A percentile compares a stretch with the other conserved stretches of the same genome.
phyloP scores from a whole-genome alignment of 2,329 filamentous ascomycete genomes.

The Mycosphaerella sp. region DNA sequence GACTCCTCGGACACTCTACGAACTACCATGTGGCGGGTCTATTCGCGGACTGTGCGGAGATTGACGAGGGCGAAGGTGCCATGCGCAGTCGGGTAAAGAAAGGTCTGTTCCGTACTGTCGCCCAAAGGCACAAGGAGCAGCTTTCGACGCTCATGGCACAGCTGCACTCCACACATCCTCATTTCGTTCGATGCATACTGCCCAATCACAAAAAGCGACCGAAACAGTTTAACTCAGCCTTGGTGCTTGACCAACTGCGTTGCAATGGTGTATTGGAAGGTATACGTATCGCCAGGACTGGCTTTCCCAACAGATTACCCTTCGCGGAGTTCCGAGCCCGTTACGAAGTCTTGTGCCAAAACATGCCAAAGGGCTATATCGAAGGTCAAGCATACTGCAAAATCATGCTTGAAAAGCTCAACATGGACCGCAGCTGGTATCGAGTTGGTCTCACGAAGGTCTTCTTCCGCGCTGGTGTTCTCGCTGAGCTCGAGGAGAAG shows the following conservation, averaged over 20 bases:
- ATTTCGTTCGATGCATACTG: conserved; percentile 95
- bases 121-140: conserved; percentile 95
- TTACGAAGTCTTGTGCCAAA: conserved; percentile 86
- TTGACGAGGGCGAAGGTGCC: conserved; percentile 64
- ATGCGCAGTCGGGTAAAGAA: conserved; percentile 83
- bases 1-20: conserved; percentile 72
- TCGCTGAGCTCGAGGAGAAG: conserved; percentile 94
- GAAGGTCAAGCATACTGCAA: conserved; percentile 81
- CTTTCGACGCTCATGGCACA: conserved; percentile 94
- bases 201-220: conserved; percentile 97
- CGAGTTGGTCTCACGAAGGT: conserved; percentile 95
- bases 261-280: conserved; percentile 99
- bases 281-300: conserved; percentile 92
- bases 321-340: conserved; percentile 93
- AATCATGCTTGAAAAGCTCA: conserved; percentile 83
- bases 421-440: conserved; percentile 77
- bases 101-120: conserved; percentile 91
- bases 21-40: conserved; percentile 77
- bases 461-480: conserved; percentile 92
- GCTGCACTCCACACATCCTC: conserved; percentile 90
- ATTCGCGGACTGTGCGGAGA: conserved; percentile 81
- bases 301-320: conserved; percentile 86
- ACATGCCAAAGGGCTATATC: conserved; percentile 83
- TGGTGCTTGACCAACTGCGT: conserved; percentile 95
- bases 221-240: conserved; percentile 81